These are phyloP conservation scores for Begonia peltatifolia DNA, from an alignment of 306 rosid genomes.

Conservation along the genomic window DNA sequence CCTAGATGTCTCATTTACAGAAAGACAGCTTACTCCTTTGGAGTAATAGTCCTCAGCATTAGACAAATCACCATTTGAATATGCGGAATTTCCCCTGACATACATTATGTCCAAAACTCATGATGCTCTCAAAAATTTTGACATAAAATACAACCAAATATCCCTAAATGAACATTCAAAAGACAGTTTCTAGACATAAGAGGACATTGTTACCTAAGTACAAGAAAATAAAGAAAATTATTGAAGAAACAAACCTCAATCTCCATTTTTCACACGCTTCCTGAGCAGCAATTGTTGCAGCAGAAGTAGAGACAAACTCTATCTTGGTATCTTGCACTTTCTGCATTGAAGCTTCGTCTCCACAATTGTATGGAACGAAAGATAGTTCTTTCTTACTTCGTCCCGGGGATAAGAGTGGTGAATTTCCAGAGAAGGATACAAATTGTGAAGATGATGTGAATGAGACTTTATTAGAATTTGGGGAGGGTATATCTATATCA, in stretches of 20 bases:
- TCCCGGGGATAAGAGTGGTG: conserved; percentile 32
- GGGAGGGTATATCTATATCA: conserved; percentile 28
- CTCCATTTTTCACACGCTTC: conserved; percentile 97
- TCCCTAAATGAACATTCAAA: conserved; percentile 4
- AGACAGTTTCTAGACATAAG: not conserved
- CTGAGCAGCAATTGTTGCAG: conserved; percentile 41
- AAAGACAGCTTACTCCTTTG: conserved; percentile 51
- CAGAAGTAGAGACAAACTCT: conserved; percentile 29
- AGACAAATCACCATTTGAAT: conserved; percentile 62
- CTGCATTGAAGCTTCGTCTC: conserved; percentile 20
- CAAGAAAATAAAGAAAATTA: not conserved
- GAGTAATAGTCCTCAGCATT: conserved; percentile 79
- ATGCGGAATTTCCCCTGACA: conserved; percentile 92
- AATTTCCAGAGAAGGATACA: conserved; percentile 36
- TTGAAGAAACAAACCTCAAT: conserved; percentile 43
- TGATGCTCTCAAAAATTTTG: conserved; percentile 4
- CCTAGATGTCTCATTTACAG: conserved; percentile 45
- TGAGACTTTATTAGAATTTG: conserved; percentile 36
- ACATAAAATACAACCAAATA: conserved; percentile 5
- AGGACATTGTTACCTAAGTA: not conserved
- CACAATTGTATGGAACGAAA: conserved; percentile 22
- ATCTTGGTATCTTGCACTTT: conserved; percentile 31
- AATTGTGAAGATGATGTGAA: conserved; percentile 41
- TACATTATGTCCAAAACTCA: conserved; percentile 13
- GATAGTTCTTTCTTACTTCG: conserved; percentile 28